These are phyloP conservation scores for Leccinum pachyderme DNA, from an alignment of 1,284 basidiomycete species.

Conservation along the genomic window DNA sequence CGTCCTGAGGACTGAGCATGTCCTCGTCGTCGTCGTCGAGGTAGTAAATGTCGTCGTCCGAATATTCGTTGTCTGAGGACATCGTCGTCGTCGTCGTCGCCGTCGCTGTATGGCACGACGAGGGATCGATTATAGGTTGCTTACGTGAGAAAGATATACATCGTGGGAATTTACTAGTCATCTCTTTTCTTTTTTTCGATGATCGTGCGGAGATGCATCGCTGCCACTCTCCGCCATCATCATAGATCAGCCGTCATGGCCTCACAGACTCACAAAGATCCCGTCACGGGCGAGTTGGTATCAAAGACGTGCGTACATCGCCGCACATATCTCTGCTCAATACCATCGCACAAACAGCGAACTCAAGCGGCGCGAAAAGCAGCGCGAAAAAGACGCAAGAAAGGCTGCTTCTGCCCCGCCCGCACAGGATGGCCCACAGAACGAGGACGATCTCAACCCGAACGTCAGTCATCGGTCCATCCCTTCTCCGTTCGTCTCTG, in stretches of 20 bases:
- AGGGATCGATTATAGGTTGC: slow-evolving; percentile 34
- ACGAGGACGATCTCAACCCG: slow-evolving; percentile 79
- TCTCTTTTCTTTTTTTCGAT: slow-evolving; percentile 18
- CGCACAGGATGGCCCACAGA: slow-evolving; percentile 38
- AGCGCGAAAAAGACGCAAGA: slow-evolving; percentile 79
- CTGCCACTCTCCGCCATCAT: slow-evolving; percentile 13
- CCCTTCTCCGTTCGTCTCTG: not conserved
- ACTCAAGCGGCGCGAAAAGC: slow-evolving; percentile 87
- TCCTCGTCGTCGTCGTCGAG: slow-evolving; percentile 68
- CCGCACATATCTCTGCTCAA: slow-evolving; percentile 7
- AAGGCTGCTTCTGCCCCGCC: slow-evolving; percentile 60
- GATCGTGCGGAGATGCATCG: slow-evolving; percentile 27
- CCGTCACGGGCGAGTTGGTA: slow-evolving; percentile 90
- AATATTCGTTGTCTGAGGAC: slow-evolving; percentile 75
- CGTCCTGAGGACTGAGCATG: slow-evolving; percentile 60
- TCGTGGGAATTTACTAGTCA: not conserved
- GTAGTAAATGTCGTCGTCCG: slow-evolving; percentile 64
- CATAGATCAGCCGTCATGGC: slow-evolving; percentile 40
- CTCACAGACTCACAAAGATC: slow-evolving; percentile 75
- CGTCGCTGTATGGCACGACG: slow-evolving; percentile 15
- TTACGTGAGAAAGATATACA: slow-evolving; percentile 17
- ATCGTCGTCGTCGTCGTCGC: slow-evolving; percentile 41
- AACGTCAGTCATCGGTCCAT: slow-evolving; percentile 55
- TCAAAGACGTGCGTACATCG: slow-evolving; percentile 78
- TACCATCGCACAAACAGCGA: slow-evolving; percentile 58